Percentiles rank a stretch among this genome's conserved stretches.
These are phyloP conservation scores for Artemisia tridentata DNA, from an alignment of 129 eudicot genomes.

Conservation along the genomic window DNA sequence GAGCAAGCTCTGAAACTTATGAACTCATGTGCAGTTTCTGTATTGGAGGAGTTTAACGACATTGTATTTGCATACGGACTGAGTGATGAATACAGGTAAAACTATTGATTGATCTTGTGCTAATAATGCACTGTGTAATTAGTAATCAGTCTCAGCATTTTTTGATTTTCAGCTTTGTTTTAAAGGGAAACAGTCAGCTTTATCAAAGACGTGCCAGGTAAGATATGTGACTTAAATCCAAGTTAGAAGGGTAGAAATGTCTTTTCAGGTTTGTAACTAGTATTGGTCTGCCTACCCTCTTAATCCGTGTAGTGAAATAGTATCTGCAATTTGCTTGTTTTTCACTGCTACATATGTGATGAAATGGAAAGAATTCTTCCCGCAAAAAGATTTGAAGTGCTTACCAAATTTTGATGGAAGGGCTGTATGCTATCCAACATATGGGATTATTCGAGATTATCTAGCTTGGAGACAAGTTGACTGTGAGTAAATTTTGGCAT, in stretches of 20 bases:
- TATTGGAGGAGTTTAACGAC: conserved; percentile 65
- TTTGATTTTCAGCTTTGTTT: conserved; percentile 57
- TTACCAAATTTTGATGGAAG: conserved; percentile 92
- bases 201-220: conserved; percentile 77
- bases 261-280: too few relatives aligned
- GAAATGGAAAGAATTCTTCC: conserved; percentile 73
- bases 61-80: conserved; percentile 83
- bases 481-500: conserved; percentile 47
- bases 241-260: too few relatives aligned
- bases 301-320: conserved; percentile 59
- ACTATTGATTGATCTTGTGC: neutral
- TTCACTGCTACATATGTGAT: conserved; percentile 67
- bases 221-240: too few relatives aligned
- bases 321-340: conserved; percentile 67
- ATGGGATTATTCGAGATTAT: conserved; percentile 73
- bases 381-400: conserved; percentile 56
- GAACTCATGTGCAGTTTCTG: conserved; percentile 87
- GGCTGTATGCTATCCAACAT: conserved; percentile 84
- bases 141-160: neutral
- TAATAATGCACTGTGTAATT: conserved; percentile 1
- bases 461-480: conserved; percentile 99
- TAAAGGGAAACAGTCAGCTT: conserved; percentile 64
- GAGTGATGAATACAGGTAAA: conserved; percentile 93
- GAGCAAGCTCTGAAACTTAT: conserved; percentile 83
- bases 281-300: conserved; percentile 1